Evolutionary conservation across 345 rosid genomes (phyloP).

Genomic region (Heritiera littoralis): DNA sequence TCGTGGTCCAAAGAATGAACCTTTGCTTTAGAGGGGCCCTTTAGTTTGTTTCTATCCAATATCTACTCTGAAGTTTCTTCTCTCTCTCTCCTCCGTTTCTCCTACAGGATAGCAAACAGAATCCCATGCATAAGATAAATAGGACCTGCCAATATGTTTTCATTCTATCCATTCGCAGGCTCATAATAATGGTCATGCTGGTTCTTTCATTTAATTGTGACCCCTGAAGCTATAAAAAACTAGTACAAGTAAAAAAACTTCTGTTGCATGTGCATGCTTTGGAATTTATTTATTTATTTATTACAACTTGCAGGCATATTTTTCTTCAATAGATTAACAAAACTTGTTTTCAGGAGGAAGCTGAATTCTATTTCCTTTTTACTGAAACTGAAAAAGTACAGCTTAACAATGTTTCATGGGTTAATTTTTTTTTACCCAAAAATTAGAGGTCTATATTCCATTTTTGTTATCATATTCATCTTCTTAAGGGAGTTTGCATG

Average conservation of each 20-base stretch:
- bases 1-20: neutral
- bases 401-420: neutral
- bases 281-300: neutral
- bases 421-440: neutral
- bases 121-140: neutral
- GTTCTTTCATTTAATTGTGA: neutral
- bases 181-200: neutral
- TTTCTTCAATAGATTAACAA: neutral
- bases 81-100: neutral
- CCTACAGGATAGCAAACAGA: neutral
- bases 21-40: neutral
- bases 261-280: neutral
- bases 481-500: neutral
- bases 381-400: neutral
- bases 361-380: constrained; percentile 5
- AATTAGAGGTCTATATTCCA: neutral
- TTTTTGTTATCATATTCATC: neutral
- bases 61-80: neutral
- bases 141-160: neutral
- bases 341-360: constrained; percentile 9
- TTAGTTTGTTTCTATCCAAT: neutral
- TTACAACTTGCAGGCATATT: neutral
- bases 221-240: neutral
- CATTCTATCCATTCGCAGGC: neutral
- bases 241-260: neutral